These are phyloP conservation scores for Sugiyamaella mastotermitis DNA, from an alignment of 805 yeast genomes.

Conservation along the genomic window DNA sequence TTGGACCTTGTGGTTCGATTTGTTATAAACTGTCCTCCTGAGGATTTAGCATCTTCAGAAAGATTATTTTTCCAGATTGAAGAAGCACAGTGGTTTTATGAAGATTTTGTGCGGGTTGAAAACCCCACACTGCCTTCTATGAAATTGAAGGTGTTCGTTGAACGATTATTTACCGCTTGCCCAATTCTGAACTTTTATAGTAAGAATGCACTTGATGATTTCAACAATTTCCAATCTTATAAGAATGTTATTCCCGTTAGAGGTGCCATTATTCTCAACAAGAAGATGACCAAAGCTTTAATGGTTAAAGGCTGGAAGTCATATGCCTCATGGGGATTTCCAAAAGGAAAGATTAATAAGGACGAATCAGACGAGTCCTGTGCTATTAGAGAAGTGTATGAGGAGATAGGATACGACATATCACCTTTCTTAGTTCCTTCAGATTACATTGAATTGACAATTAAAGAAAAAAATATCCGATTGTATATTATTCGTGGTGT, in stretches of 20 bases:
- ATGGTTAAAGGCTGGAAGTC: conserved; percentile 83
- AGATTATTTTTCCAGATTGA: conserved; percentile 90
- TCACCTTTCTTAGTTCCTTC: conserved; percentile 58
- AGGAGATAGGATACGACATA: conserved; percentile 90
- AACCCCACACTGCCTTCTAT: conserved; percentile 72
- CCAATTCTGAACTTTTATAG: conserved; percentile 34
- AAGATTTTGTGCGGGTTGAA: conserved; percentile 69
- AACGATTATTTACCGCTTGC: conserved; percentile 74
- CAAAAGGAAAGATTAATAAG: conserved; percentile 93
- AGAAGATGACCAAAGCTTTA: conserved; percentile 59
- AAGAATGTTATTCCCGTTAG: conserved; percentile 91
- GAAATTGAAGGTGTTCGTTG: conserved; percentile 72
- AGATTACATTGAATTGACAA: conserved; percentile 74
- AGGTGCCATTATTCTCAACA: conserved; percentile 85
- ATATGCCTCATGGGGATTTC: conserved; percentile 82
- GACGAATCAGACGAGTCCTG: conserved; percentile 85
- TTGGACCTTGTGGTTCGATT: conserved; percentile 80
- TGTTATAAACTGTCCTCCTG: conserved; percentile 85
- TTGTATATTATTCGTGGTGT: conserved; percentile 73
- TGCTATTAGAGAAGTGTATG: conserved; percentile 86
- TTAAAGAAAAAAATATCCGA: conserved; percentile 77
- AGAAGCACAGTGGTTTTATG: conserved; percentile 97
- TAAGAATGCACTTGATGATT: conserved; percentile 46
- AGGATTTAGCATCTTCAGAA: conserved; percentile 74
- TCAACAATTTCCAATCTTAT: conserved; percentile 73